phyloP scores from a whole-genome alignment of 2,329 filamentous ascomycete genomes.

The Fusarium tuaranense region DNA sequence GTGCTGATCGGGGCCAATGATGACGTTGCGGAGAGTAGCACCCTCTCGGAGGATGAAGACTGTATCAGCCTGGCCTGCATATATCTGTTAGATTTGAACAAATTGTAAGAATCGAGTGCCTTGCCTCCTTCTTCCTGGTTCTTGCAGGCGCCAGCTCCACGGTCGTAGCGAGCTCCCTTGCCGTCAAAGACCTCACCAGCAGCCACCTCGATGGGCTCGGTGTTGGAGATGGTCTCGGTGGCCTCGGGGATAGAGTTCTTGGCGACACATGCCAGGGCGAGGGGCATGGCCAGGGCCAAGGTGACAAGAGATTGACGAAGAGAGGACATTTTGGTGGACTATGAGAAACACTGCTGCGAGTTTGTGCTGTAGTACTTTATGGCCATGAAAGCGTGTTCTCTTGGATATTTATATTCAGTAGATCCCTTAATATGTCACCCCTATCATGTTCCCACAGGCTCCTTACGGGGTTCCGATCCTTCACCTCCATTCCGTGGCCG shows the following conservation, averaged over 20 bases:
- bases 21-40: slow-evolving; percentile 30
- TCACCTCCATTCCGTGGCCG: background rate
- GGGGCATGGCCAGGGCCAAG: slow-evolving; percentile 29
- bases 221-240: slow-evolving; percentile 38
- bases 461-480: background rate
- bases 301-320: background rate
- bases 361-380: background rate
- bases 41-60: slow-evolving; percentile 33
- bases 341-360: background rate
- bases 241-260: slow-evolving; percentile 42
- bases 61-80: slow-evolving; percentile 7
- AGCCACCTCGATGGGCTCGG: slow-evolving; percentile 43
- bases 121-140: slow-evolving; percentile 52
- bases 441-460: background rate
- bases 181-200: slow-evolving; percentile 45
- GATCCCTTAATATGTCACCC: background rate
- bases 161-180: slow-evolving; percentile 48
- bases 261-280: slow-evolving; percentile 44
- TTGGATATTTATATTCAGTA: background rate
- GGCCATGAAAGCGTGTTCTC: background rate
- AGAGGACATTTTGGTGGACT: background rate
- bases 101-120: background rate
- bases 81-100: background rate
- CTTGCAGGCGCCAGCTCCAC: slow-evolving; percentile 50
- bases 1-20: slow-evolving; percentile 32